These are phyloP conservation scores for Blumeriella jaapii DNA, from an alignment of 2,329 filamentous ascomycete species.

Conservation along the genomic window DNA sequence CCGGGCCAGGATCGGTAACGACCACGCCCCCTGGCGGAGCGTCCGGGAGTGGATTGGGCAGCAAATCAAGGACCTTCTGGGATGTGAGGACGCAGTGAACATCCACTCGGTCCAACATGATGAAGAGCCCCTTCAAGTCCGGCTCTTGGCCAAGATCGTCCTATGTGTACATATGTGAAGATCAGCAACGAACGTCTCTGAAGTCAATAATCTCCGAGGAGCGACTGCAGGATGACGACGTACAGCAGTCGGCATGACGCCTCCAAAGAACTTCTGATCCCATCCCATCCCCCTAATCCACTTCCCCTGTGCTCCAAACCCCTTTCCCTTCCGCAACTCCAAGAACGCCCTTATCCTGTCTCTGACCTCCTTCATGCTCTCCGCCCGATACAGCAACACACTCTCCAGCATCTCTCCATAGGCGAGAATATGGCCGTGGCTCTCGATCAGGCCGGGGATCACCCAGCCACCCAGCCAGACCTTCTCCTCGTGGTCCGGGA, in stretches of 20 bases:
- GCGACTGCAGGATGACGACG: constrained; percentile 2
- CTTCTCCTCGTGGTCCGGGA: constrained; percentile 24
- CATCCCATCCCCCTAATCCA: constrained; percentile 60
- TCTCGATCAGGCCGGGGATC: constrained; percentile 59
- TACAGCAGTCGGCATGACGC: constrained; percentile 48
- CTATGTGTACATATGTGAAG: constrained; percentile 20
- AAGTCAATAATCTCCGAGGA: not conserved
- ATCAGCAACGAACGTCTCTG: not conserved
- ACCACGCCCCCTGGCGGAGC: constrained; percentile 53
- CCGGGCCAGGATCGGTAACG: constrained; percentile 46
- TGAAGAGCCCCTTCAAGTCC: constrained; percentile 42
- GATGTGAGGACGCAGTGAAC: constrained; percentile 63
- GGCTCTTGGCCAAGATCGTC: constrained; percentile 43
- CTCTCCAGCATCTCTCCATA: constrained; percentile 59
- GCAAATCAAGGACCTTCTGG: constrained; percentile 46
- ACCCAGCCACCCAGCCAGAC: constrained; percentile 38
- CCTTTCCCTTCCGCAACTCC: constrained; percentile 36
- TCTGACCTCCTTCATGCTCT: constrained; percentile 43
- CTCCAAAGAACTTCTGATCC: constrained; percentile 55
- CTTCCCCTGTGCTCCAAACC: constrained; percentile 35
- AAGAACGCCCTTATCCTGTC: constrained; percentile 41
- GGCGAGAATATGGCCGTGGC: constrained; percentile 54
- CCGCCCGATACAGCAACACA: constrained; percentile 49
- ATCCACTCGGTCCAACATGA: constrained; percentile 61
- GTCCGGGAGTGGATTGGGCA: constrained; percentile 37